Base-by-base conservation (phyloP, 148 eudicot species). In the Drosera capensis region DNA sequence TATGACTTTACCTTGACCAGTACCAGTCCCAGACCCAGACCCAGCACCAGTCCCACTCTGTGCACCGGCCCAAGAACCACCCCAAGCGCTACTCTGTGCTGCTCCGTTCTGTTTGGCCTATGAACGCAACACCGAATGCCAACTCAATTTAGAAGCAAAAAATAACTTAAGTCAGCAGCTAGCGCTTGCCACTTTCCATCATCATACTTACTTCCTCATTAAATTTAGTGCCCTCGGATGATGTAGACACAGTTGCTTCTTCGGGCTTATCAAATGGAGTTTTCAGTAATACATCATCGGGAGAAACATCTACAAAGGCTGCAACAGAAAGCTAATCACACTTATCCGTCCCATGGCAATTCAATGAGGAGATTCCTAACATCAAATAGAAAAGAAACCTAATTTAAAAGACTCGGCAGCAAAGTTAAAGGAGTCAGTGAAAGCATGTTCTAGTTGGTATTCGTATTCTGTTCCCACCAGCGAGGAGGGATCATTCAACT, bases 281-380 rank as follows among this genome's bases (percentile, higher is more conserved):
- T 49, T 70, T 72, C 37, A 63, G 72, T 35, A 70, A 25, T 25
- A 80, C 76, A 50, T 90, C 99, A 54, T 78, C 95, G 43, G 88
- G 93, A 34, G 95, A 73, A 55, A 90, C 77, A 58, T 90, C 99
- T 36, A 68, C 80, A 71, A 90, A 90, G n/a, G 95, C 99, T 84
- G 79, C 44, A 84, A 53, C 7, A 52, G 20, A 49, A 65, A 25
- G 36, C 18, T 12, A 7, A 8, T 21, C 23, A 29, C 23, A 12
- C 20, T 15, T 22, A 22, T 5, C 3, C 22, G 39, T 8, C n/a
- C n/a, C n/a, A n/a, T n/a, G n/a, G n/a, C n/a, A n/a, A n/a, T n/a
- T n/a, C n/a, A n/a, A n/a, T n/a, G n/a, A n/a, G n/a, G n/a, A n/a
- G n/a, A n/a, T n/a, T n/a, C n/a, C n/a, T n/a, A n/a, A n/a, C n/a